Percentiles rank a stretch among this genome's conserved stretches.
These are phyloP conservation scores for Kingdonia uniflora DNA, from an alignment of 164 flowering plant genomes.

Conservation along the genomic window DNA sequence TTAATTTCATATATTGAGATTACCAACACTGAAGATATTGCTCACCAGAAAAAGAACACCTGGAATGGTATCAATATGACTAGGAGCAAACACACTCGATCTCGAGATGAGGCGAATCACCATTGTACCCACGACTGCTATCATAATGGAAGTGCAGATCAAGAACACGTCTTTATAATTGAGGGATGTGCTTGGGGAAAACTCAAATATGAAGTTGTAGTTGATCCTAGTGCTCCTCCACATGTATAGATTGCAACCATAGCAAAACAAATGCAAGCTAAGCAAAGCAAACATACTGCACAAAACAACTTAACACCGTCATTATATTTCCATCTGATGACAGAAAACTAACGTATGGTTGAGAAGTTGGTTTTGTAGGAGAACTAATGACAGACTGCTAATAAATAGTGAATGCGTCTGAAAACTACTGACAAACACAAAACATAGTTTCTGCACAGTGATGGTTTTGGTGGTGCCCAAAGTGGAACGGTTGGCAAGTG, in stretches of 20 bases:
- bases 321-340: too few relatives aligned
- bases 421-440: too few relatives aligned
- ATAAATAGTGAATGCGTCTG: too few relatives aligned
- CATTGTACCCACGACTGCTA: constrained; percentile 75
- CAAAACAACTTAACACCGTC: neutral
- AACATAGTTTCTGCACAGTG: too few relatives aligned
- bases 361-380: too few relatives aligned
- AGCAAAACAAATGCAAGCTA: constrained; percentile 89
- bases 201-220: constrained; percentile 92
- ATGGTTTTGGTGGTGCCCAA: too few relatives aligned
- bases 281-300: constrained; percentile 92
- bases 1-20: too few relatives aligned
- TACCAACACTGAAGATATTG: neutral
- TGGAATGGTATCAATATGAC: constrained; percentile 68
- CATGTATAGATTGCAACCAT: constrained; percentile 88
- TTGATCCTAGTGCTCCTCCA: constrained; percentile 92
- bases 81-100: constrained; percentile 42
- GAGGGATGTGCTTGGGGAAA: constrained; percentile 59
- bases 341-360: too few relatives aligned
- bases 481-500: too few relatives aligned
- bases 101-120: constrained; percentile 70
- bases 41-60: constrained; percentile 72
- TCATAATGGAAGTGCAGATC: constrained; percentile 81
- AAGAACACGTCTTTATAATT: constrained; percentile 88
- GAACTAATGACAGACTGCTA: too few relatives aligned